A percentile compares a stretch with the other conserved stretches of the same genome.
phyloP scores from a whole-genome alignment of 2,329 filamentous ascomycete species.

The Alternaria postmessia region DNA sequence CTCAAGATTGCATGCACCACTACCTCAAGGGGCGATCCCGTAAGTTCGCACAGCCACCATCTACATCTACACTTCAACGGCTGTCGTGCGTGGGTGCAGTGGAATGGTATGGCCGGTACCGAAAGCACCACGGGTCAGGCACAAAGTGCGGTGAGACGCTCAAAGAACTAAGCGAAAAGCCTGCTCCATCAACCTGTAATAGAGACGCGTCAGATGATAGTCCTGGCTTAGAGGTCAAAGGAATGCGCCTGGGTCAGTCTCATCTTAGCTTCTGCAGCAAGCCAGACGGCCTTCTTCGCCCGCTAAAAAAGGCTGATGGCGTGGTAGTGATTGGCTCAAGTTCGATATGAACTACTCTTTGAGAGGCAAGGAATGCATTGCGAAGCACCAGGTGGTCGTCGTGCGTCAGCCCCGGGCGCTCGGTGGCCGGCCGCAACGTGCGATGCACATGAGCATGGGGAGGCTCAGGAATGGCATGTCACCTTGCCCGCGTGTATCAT shows the following conservation, averaged over 20 bases:
- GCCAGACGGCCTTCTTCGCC: constrained; percentile 27
- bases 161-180: constrained; percentile 36
- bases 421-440: constrained; percentile 45
- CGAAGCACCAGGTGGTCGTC: constrained; percentile 31
- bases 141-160: constrained; percentile 35
- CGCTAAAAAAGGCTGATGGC: constrained; percentile 21
- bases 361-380: constrained; percentile 47
- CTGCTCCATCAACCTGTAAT: constrained; percentile 35
- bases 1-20: constrained; percentile 34
- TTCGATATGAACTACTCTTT: constrained; percentile 25
- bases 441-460: constrained; percentile 44
- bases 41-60: constrained; percentile 47
- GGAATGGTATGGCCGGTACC: constrained; percentile 39
- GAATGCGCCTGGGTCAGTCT: constrained; percentile 32
- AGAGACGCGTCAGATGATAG: constrained; percentile 45
- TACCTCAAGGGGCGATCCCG: constrained; percentile 35
- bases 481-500: constrained; percentile 38
- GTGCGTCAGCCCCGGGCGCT: constrained; percentile 38
- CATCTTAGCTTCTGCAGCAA: constrained; percentile 39
- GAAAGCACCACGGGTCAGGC: constrained; percentile 26
- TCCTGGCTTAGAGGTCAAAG: constrained; percentile 30
- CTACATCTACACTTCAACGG: constrained; percentile 45
- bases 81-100: constrained; percentile 44
- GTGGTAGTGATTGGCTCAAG: constrained; percentile 27
- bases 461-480: constrained; percentile 37